These are phyloP conservation scores for Orbilia oligospora DNA, from an alignment of 2,329 filamentous ascomycete genomes.

Conservation along the genomic window DNA sequence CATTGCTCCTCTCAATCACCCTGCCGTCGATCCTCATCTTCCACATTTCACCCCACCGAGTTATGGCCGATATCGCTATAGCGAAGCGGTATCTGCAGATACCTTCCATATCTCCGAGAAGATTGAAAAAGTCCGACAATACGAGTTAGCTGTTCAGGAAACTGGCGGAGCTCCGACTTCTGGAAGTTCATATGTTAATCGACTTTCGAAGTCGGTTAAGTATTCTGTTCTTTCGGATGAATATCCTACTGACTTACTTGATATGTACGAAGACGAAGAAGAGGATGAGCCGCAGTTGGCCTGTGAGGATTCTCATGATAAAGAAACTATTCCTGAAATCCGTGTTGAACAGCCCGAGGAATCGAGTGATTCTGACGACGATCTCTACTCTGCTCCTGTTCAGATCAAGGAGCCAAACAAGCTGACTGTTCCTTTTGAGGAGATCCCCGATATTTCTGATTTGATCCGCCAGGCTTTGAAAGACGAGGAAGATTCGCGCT, in stretches of 20 bases:
- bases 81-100: neutral
- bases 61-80: slow-evolving; percentile 4
- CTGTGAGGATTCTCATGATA: neutral
- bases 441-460: neutral
- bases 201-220: slow-evolving; percentile 18
- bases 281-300: neutral
- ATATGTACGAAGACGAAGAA: slow-evolving; percentile 2
- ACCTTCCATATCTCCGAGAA: slow-evolving; percentile 1
- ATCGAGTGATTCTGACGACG: neutral
- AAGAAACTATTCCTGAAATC: slow-evolving; percentile 6
- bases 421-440: neutral
- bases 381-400: neutral
- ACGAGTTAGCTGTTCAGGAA: neutral
- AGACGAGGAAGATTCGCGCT: neutral
- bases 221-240: neutral
- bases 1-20: slow-evolving; percentile 7
- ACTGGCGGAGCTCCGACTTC: neutral
- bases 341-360: neutral
- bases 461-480: neutral
- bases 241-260: slow-evolving; percentile 1
- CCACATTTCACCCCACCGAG: neutral
- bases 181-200: slow-evolving; percentile 9
- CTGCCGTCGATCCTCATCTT: neutral
- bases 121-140: neutral
- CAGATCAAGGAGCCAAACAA: neutral